Conservation (phyloP, 345 rosid species). For the Turritis glabra region DNA sequence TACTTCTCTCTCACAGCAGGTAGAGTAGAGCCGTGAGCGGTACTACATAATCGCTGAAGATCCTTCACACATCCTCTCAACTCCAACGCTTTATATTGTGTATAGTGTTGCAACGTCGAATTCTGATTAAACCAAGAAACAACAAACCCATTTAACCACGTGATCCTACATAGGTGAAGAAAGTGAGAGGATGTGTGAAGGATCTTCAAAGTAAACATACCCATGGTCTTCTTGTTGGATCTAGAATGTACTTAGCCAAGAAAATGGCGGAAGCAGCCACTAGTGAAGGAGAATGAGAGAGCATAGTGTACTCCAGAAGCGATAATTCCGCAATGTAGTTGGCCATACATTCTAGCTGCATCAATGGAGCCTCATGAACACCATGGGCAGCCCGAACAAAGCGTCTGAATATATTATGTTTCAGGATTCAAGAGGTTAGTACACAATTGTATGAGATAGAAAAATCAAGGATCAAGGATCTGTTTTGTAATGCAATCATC, state of each 20-base stretch:
- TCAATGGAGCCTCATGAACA: slow-evolving; percentile 63
- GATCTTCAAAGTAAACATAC: too few relatives aligned
- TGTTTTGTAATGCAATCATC: not conserved
- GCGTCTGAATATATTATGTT: slow-evolving; percentile 52
- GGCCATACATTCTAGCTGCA: slow-evolving; percentile 92
- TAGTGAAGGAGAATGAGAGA: slow-evolving; percentile 72
- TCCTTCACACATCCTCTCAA: slow-evolving; percentile 70
- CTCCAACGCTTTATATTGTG: slow-evolving; percentile 67
- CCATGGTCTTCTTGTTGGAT: slow-evolving; percentile 87
- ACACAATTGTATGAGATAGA: not conserved
- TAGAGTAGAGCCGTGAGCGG: slow-evolving; percentile 54
- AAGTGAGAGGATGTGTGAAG: too few relatives aligned
- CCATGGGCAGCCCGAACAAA: slow-evolving; percentile 90
- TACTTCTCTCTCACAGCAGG: slow-evolving; percentile 91
- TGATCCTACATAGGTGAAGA: not conserved
- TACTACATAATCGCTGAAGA: slow-evolving; percentile 63
- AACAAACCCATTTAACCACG: not conserved
- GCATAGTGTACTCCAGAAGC: slow-evolving; percentile 83
- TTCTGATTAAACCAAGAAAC: slow-evolving; percentile 48
- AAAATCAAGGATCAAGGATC: not conserved
- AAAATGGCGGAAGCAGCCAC: slow-evolving; percentile 87
- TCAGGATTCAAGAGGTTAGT: slow-evolving; percentile 12
- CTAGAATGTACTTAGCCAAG: slow-evolving; percentile 76
- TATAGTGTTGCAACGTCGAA: slow-evolving; percentile 81
- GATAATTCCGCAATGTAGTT: slow-evolving; percentile 78